Percentiles rank a stretch among this genome's conserved stretches.
Conservation (phyloP, 768 basidiomycete species). For the Mycena epipterygia region DNA sequence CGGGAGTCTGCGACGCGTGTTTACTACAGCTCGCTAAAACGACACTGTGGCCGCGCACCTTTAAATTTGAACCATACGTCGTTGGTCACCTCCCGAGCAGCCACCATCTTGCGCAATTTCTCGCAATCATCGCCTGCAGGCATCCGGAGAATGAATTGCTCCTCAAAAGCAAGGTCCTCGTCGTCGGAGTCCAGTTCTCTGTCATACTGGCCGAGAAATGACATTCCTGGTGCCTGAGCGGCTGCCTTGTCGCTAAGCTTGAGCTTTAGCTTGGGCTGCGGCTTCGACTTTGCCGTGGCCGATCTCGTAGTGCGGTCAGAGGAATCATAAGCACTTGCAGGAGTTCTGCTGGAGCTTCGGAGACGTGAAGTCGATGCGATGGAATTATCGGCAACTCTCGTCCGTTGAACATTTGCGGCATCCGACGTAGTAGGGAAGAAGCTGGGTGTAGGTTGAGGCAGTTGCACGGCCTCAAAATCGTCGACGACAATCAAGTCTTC, state of each 20-base stretch:
- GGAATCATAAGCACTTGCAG: constrained; percentile 47
- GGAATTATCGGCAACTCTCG: constrained; percentile 27
- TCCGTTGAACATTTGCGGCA: constrained; percentile 11
- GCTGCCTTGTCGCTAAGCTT: constrained; percentile 89
- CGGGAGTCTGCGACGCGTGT: constrained; percentile 77
- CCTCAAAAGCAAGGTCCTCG: constrained; percentile 95
- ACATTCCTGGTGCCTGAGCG: constrained; percentile 86
- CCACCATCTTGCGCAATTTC: constrained; percentile 84
- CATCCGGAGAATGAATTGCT: constrained; percentile 95
- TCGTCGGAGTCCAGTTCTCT: constrained; percentile 96
- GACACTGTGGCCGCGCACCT: constrained; percentile 60
- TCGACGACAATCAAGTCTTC: constrained; percentile 40
- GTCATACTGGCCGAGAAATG: constrained; percentile 93
- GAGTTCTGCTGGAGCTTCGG: constrained; percentile 30
- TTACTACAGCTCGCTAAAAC: constrained; percentile 15
- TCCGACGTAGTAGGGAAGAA: constrained; percentile 12
- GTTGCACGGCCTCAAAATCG: constrained; percentile 32
- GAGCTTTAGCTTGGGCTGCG: constrained; percentile 86
- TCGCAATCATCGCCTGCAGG: constrained; percentile 88
- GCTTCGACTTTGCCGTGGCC: constrained; percentile 60
- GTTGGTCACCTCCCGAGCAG: constrained; percentile 79
- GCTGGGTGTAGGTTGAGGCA: neutral
- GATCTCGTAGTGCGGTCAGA: constrained; percentile 72
- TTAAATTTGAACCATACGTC: constrained; percentile 99
- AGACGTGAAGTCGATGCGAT: constrained; percentile 32